phyloP scores from a whole-genome alignment of 2,329 filamentous ascomycete species.

The Pseudogymnoascus sp. region DNA sequence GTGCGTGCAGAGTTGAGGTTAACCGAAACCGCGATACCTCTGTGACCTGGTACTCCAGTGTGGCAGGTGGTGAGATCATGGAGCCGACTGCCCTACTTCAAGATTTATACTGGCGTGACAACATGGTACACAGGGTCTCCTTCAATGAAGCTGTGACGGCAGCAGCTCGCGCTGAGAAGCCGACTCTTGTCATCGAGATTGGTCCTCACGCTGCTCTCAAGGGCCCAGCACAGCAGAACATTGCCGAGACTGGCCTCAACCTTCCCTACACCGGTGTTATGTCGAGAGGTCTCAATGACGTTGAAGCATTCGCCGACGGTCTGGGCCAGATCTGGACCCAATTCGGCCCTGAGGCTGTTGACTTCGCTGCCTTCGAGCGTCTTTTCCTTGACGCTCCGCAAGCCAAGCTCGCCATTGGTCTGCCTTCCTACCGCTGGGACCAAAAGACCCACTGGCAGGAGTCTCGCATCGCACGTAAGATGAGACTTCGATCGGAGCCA shows the following conservation, averaged over 20 bases:
- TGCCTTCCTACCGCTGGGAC: constrained; percentile 19
- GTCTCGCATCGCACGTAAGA: constrained; percentile 8
- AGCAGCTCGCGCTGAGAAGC: constrained; percentile 13
- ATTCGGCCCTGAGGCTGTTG: neutral
- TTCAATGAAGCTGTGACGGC: constrained; percentile 34
- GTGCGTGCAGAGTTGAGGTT: constrained; percentile 14
- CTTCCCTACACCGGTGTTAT: constrained; percentile 18
- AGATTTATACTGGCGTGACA: constrained; percentile 37
- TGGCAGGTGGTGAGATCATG: constrained; percentile 12
- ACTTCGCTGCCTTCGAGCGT: neutral
- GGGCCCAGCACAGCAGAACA: constrained; percentile 28
- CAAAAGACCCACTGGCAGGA: constrained; percentile 15
- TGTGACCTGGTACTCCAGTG: constrained; percentile 18
- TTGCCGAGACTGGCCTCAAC: constrained; percentile 11
- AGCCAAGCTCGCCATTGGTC: no score
- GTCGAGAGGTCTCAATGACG: constrained; percentile 13
- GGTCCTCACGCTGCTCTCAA: constrained; percentile 33
- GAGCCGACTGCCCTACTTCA: constrained; percentile 21
- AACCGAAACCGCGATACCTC: neutral
- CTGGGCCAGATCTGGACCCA: constrained; percentile 11
- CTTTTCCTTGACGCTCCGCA: neutral
- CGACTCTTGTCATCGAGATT: constrained; percentile 16
- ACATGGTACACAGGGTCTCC: constrained; percentile 36
- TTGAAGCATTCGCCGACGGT: constrained; percentile 14
- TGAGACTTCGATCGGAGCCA: neutral